Conservation (phyloP, 108 stramenopile species). For the Skeletonema costatum region DNA sequence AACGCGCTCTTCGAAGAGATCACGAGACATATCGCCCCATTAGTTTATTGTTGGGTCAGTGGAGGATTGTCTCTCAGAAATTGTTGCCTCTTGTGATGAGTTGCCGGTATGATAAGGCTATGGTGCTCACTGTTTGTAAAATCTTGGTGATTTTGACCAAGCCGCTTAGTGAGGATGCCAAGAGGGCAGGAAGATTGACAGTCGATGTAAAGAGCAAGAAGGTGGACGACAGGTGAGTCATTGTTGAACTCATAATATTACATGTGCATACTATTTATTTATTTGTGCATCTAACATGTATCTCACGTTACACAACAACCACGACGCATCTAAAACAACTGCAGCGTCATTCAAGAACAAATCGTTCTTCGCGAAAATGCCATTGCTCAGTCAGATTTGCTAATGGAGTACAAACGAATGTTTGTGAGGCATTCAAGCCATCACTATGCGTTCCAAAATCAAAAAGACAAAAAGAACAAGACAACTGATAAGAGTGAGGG, state of each 20-base stretch:
- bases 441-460: constrained; percentile 41
- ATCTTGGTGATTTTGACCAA: constrained; percentile 90
- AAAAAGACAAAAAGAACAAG: constrained; percentile 15
- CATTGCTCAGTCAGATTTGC: constrained; percentile 65
- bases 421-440: constrained; percentile 66
- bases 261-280: background rate
- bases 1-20: constrained; percentile 84
- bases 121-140: constrained; percentile 84
- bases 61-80: constrained; percentile 85
- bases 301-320: background rate
- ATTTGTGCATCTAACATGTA: background rate
- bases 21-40: constrained; percentile 83
- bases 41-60: constrained; percentile 72
- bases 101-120: constrained; percentile 78
- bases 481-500: constrained; percentile 11
- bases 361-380: constrained; percentile 85
- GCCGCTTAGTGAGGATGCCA: constrained; percentile 74
- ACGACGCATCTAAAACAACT: background rate
- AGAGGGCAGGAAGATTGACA: constrained; percentile 66
- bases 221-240: constrained; percentile 43
- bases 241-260: background rate
- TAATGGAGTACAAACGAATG: constrained; percentile 81
- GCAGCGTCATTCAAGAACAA: constrained; percentile 65
- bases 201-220: constrained; percentile 69
- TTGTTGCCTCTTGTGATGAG: constrained; percentile 75